These are phyloP conservation scores for Monilinia polystroma DNA, from an alignment of 2,329 filamentous ascomycete genomes.

Conservation along the genomic window DNA sequence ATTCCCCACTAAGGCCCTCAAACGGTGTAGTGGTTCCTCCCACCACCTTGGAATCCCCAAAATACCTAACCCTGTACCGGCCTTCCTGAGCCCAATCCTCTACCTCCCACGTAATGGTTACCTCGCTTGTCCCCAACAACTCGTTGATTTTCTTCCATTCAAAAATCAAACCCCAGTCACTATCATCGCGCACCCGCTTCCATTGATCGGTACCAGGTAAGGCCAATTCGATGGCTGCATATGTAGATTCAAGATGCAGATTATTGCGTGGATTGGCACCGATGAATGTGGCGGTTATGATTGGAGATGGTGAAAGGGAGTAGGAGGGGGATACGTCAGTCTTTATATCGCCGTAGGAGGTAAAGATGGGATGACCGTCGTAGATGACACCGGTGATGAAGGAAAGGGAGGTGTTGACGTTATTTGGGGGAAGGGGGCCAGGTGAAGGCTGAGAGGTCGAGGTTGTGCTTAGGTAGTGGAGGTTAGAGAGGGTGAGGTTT, in stretches of 20 bases:
- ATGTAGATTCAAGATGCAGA: conserved; percentile 74
- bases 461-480: conserved; percentile 61
- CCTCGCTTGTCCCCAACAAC: conserved; percentile 73
- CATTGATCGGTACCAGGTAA: conserved; percentile 51
- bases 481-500: conserved; percentile 73
- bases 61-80: conserved; percentile 77
- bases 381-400: conserved; percentile 80
- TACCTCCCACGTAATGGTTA: conserved; percentile 77
- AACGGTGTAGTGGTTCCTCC: conserved; percentile 65
- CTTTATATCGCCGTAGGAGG: conserved; percentile 67
- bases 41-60: conserved; percentile 71
- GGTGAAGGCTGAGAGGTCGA: conserved; percentile 46
- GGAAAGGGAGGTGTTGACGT: conserved; percentile 69
- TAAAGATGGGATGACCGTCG: conserved; percentile 65
- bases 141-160: conserved; percentile 73
- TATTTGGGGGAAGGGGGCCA: conserved; percentile 73
- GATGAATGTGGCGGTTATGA: conserved; percentile 69
- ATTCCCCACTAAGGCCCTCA: conserved; percentile 62
- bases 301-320: conserved; percentile 51
- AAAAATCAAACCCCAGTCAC: conserved; percentile 81
- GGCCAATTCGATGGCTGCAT: conserved; percentile 69
- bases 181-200: conserved; percentile 67
- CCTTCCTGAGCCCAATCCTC: conserved; percentile 59
- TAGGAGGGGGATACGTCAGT: conserved; percentile 56
- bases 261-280: conserved; percentile 91